Evolutionary conservation across 2,329 filamentous ascomycete genomes (phyloP).

Genomic region (Plectosphaerella sp.): DNA sequence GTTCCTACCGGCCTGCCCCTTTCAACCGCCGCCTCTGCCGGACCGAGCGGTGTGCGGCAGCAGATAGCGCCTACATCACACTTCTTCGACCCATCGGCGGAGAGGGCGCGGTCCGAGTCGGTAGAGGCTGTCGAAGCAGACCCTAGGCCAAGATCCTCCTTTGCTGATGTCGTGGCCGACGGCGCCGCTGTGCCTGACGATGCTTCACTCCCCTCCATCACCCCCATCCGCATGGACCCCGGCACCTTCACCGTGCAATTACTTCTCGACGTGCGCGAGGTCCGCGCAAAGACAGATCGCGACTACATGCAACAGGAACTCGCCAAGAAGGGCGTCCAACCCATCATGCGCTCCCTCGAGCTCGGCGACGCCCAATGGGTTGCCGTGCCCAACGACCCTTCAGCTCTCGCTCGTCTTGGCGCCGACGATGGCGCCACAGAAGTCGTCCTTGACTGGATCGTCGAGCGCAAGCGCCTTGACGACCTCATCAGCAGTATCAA

Average conservation of each 20-base stretch:
- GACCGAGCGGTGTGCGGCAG: conserved; percentile 8
- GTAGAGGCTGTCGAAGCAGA: conserved; percentile 6
- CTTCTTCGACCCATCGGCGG: background rate
- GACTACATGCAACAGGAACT: conserved; percentile 75
- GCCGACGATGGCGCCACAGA: conserved; percentile 56
- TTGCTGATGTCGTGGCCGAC: conserved; percentile 35
- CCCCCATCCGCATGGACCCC: conserved; percentile 57
- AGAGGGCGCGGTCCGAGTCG: conserved; percentile 1
- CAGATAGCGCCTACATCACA: conserved; percentile 1
- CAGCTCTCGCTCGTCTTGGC: conserved; percentile 50
- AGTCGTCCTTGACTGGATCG: conserved; percentile 73
- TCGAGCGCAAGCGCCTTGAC: conserved; percentile 76
- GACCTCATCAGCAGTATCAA: conserved; percentile 78
- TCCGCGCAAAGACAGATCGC: conserved; percentile 67
- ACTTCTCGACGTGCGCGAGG: conserved; percentile 70
- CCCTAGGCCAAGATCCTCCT: conserved; percentile 18
- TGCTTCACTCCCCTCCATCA: conserved; percentile 39
- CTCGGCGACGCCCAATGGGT: conserved; percentile 78
- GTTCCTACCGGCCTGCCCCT: background rate
- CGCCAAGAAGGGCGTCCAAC: conserved; percentile 57
- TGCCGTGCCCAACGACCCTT: conserved; percentile 62
- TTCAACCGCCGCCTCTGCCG: conserved; percentile 7
- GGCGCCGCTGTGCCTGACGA: conserved; percentile 22
- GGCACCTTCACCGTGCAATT: conserved; percentile 69
- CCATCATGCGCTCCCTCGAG: conserved; percentile 64